These are phyloP conservation scores for Alternaria conjuncta DNA, from an alignment of 2,329 filamentous ascomycete genomes.

Conservation along the genomic window DNA sequence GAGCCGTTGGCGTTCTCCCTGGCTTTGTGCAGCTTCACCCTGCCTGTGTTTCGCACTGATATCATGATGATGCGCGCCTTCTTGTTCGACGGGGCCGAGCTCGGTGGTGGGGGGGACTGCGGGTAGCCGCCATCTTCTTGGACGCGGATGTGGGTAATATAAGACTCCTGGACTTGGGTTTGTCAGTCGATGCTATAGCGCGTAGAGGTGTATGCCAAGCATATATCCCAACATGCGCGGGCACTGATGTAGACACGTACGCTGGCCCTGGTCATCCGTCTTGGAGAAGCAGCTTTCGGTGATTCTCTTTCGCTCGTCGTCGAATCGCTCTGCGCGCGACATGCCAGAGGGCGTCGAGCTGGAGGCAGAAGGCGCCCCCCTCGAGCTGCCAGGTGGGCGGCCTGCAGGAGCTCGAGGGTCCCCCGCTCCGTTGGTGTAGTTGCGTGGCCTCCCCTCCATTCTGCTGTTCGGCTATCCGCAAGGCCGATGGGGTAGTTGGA, in stretches of 20 bases:
- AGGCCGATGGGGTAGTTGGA: neutral
- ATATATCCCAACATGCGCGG: neutral
- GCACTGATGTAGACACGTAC: conserved; percentile 60
- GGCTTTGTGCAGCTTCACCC: conserved; percentile 95
- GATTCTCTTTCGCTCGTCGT: conserved; percentile 95
- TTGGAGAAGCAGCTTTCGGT: conserved; percentile 94
- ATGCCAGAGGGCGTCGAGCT: conserved; percentile 39
- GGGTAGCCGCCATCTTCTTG: conserved; percentile 85
- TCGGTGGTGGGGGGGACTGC: conserved; percentile 81
- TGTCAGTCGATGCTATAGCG: conserved; percentile 15
- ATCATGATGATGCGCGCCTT: conserved; percentile 93
- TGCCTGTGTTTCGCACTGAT: conserved; percentile 87
- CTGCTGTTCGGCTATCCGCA: neutral
- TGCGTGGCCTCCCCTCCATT: conserved; percentile 47
- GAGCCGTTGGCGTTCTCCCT: conserved; percentile 92
- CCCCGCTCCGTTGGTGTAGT: conserved; percentile 37
- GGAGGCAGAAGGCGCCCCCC: conserved; percentile 34
- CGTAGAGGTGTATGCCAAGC: neutral
- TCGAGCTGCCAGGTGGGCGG: conserved; percentile 34
- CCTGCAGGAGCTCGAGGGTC: conserved; percentile 31
- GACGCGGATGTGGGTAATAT: conserved; percentile 96
- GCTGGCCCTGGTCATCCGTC: conserved; percentile 82
- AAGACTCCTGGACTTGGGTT: conserved; percentile 78
- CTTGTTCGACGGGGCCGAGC: conserved; percentile 74
- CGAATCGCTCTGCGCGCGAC: conserved; percentile 80